Percentiles rank a stretch among this genome's conserved stretches.
Evolutionary conservation across 345 rosid genomes (phyloP).

Genomic region (Gossypium turneri): DNA sequence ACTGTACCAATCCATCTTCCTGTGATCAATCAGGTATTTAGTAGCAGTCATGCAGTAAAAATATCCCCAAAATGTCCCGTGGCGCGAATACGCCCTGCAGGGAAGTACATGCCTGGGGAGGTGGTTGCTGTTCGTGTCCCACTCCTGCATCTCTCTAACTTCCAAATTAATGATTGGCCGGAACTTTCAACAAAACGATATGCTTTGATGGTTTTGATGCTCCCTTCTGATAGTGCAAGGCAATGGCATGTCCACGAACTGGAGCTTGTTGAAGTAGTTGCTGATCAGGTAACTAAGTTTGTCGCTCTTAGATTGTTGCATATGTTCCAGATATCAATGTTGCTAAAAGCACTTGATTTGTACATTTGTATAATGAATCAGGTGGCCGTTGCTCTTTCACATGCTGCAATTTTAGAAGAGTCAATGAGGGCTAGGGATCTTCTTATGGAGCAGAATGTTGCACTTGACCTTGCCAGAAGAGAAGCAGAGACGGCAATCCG

Average conservation of each 20-base stretch:
- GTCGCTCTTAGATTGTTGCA: not conserved
- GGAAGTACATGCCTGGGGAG: not conserved
- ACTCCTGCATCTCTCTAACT: not conserved
- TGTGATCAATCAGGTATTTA: not conserved
- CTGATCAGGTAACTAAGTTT: not conserved
- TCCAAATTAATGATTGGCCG: not conserved
- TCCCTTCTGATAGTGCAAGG: not conserved
- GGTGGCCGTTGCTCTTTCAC: slow-evolving; percentile 99
- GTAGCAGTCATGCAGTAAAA: not conserved
- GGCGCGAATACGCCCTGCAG: not conserved
- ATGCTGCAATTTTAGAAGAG: slow-evolving; percentile 98
- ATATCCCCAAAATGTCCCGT: not conserved
- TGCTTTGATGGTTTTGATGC: not conserved
- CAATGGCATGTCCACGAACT: not conserved
- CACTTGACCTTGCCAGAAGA: slow-evolving; percentile 84
- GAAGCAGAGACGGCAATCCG: slow-evolving; percentile 95
- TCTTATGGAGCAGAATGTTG: slow-evolving; percentile 93
- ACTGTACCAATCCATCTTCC: not conserved
- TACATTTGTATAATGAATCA: slow-evolving; percentile 24
- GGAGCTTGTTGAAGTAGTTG: not conserved
- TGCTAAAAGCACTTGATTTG: slow-evolving; percentile 3
- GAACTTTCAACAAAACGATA: not conserved
- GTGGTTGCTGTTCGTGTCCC: not conserved
- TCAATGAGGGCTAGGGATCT: slow-evolving; percentile 98
- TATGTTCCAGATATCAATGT: not conserved